A percentile compares a stretch with the other conserved stretches of the same genome.
Evolutionary conservation across 2,329 filamentous ascomycete genomes (phyloP).

Genomic region (Pseudogymnoascus sp.): DNA sequence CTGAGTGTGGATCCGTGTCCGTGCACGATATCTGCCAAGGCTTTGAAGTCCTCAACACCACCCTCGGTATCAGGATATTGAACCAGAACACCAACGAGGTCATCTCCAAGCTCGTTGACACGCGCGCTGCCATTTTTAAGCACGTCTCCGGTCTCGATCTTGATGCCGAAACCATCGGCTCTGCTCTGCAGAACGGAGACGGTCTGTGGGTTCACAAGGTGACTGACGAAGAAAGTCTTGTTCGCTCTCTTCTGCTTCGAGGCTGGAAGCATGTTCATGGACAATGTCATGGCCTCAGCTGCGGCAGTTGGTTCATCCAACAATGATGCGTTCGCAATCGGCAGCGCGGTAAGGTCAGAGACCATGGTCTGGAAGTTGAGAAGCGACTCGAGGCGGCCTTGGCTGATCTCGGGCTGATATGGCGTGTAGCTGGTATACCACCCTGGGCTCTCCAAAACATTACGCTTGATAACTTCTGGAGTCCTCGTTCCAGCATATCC

Average conservation of each 20-base stretch:
- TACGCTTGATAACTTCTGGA: slow-evolving; percentile 84
- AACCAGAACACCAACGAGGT: slow-evolving; percentile 81
- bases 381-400: slow-evolving; percentile 83
- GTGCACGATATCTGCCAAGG: slow-evolving; percentile 69
- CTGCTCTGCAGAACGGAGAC: slow-evolving; percentile 75
- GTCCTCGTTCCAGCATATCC: slow-evolving; percentile 85
- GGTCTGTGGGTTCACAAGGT: slow-evolving; percentile 77
- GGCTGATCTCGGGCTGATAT: slow-evolving; percentile 95
- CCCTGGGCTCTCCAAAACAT: slow-evolving; percentile 82
- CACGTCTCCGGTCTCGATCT: slow-evolving; percentile 64
- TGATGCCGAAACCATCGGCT: slow-evolving; percentile 85
- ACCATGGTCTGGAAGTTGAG: slow-evolving; percentile 95
- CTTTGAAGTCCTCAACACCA: slow-evolving; percentile 64
- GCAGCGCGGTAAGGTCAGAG: slow-evolving; percentile 74
- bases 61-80: slow-evolving; percentile 91
- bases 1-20: slow-evolving; percentile 69
- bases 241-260: slow-evolving; percentile 63
- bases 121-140: slow-evolving; percentile 53
- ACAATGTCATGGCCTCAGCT: slow-evolving; percentile 92
- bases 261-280: slow-evolving; percentile 63
- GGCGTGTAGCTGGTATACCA: slow-evolving; percentile 99
- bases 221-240: slow-evolving; percentile 78
- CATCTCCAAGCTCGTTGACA: slow-evolving; percentile 66
- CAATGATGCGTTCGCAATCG: slow-evolving; percentile 84
- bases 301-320: slow-evolving; percentile 88